phyloP scores from a whole-genome alignment of 176 grass and related monocot species.

The Olyra latifolia region DNA sequence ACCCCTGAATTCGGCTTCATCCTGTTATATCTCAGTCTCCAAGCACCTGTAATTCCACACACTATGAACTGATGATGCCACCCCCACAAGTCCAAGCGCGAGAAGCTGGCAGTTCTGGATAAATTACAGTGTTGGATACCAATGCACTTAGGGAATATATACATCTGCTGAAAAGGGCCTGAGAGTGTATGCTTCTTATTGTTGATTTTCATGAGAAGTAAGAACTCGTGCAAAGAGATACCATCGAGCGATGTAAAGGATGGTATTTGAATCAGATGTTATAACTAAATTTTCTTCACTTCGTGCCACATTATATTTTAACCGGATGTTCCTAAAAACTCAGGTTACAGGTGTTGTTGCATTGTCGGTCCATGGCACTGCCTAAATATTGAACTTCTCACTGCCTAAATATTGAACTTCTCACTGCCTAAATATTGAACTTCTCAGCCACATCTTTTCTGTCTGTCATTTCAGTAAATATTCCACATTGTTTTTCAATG shows the following conservation, averaged over 20 bases:
- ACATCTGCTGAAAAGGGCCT: neutral
- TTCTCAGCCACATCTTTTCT: neutral
- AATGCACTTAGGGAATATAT: neutral
- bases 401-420: no score
- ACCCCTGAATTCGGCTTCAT: neutral
- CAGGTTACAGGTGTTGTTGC: neutral
- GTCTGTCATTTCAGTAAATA: neutral
- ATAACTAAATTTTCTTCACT: neutral
- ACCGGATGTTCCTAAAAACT: neutral
- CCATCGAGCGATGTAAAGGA: neutral
- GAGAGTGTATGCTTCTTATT: neutral
- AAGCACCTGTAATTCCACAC: neutral
- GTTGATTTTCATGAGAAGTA: neutral
- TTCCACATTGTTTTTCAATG: neutral
- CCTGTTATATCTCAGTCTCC: neutral
- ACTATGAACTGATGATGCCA: neutral
- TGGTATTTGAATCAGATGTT: neutral
- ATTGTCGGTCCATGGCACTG: neutral
- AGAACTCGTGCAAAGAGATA: neutral
- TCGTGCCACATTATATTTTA: neutral
- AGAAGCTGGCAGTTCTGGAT: neutral
- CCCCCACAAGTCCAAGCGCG: neutral
- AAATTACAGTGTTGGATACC: neutral
- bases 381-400: neutral
- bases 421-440: no score